Evolutionary conservation across 1,139 yeast species (phyloP).

Genomic region (Geotrichum europaeum): DNA sequence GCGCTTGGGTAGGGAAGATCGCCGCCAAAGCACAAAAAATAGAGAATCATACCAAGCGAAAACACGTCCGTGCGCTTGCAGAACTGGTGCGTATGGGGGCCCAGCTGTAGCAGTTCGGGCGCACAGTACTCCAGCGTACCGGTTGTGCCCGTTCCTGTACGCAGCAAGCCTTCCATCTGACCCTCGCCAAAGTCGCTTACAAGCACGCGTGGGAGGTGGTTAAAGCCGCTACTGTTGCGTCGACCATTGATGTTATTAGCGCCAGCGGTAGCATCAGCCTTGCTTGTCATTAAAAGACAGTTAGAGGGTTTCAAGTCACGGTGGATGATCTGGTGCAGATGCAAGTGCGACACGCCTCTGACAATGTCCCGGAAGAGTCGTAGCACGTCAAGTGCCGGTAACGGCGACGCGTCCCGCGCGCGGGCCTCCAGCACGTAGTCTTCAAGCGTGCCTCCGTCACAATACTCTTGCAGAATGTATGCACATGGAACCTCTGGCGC

Average conservation of each 20-base stretch:
- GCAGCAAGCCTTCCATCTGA: slow-evolving; percentile 54
- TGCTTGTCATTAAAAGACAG: slow-evolving; percentile 50
- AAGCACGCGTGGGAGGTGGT: slow-evolving; percentile 54
- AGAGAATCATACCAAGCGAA: slow-evolving; percentile 74
- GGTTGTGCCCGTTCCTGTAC: slow-evolving; percentile 66
- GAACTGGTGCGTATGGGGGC: slow-evolving; percentile 36
- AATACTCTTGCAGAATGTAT: slow-evolving; percentile 76
- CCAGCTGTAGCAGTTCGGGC: slow-evolving; percentile 51
- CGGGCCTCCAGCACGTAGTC: slow-evolving; percentile 42
- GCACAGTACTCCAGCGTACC: slow-evolving; percentile 87
- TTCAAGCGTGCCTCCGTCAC: slow-evolving; percentile 83
- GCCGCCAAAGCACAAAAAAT: slow-evolving; percentile 62
- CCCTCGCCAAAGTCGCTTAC: slow-evolving; percentile 93
- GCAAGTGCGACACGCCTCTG: slow-evolving; percentile 65
- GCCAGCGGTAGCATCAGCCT: neutral
- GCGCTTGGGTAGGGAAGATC: slow-evolving; percentile 47
- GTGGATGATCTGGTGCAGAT: slow-evolving; percentile 68
- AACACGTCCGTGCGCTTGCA: slow-evolving; percentile 70
- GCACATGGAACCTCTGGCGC: slow-evolving; percentile 72
- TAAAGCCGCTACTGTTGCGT: slow-evolving; percentile 17
- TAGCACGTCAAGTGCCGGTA: neutral
- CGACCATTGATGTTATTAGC: neutral
- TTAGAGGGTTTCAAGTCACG: slow-evolving; percentile 87
- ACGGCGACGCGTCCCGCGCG: neutral
- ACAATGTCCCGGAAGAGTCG: slow-evolving; percentile 58